Evolutionary conservation across 306 rosid species (phyloP).

Genomic region (barrel medic (Medicago truncatula)): MtrunA17r5.0-ANR NC_053042.1:8009501-8010000

Average conservation of each 20-base stretch:
- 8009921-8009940: conserved; percentile 55
- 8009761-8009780: not conserved
- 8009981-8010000: conserved; percentile 90
- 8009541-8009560: conserved; percentile 5
- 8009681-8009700: no score
- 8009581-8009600: not conserved
- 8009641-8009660: not conserved
- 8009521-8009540: not conserved
- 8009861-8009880: not conserved
- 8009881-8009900: not conserved
- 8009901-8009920: conserved; percentile 1
- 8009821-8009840: not conserved
- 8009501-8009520: conserved; percentile 30
- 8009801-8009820: not conserved
- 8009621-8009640: not conserved
- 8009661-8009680: no score
- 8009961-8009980: conserved; percentile 90
- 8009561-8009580: conserved; percentile 3
- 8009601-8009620: not conserved
- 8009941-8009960: conserved; percentile 84
- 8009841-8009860: not conserved
- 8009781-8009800: not conserved
- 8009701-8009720: not conserved
- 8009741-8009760: not conserved
- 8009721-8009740: not conserved